Conservation (phyloP, 2,329 filamentous ascomycete species). For the Penicillium polonicum region DNA sequence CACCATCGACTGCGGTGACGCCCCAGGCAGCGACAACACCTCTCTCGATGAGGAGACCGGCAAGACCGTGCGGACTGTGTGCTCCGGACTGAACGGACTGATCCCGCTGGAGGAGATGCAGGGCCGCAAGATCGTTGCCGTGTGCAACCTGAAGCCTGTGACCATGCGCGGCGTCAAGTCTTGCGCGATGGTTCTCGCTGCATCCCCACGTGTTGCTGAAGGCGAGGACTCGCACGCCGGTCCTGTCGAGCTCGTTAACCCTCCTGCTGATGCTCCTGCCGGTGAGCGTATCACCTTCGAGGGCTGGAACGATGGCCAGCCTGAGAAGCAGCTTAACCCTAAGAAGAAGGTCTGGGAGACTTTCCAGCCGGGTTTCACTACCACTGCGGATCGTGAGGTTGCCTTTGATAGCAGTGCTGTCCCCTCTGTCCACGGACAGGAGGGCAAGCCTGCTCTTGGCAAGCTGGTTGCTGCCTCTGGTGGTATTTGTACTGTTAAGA, state of each 20-base stretch:
- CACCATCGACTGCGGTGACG: slow-evolving; percentile 91
- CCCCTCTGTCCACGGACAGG: slow-evolving; percentile 69
- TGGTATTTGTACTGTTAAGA: slow-evolving; percentile 79
- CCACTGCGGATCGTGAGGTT: slow-evolving; percentile 75
- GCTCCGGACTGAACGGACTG: slow-evolving; percentile 92
- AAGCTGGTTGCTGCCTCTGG: slow-evolving; percentile 73
- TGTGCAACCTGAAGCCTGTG: slow-evolving; percentile 97
- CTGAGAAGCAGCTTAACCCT: slow-evolving; percentile 90
- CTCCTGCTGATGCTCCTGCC: slow-evolving; percentile 73
- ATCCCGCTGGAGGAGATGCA: slow-evolving; percentile 96
- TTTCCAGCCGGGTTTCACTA: slow-evolving; percentile 94
- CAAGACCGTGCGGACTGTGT: slow-evolving; percentile 89
- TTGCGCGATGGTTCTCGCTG: slow-evolving; percentile 88
- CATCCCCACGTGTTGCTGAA: slow-evolving; percentile 77
- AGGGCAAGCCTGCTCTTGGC: slow-evolving; percentile 55
- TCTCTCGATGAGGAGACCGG: slow-evolving; percentile 75
- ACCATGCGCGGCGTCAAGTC: slow-evolving; percentile 93
- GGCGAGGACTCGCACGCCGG: slow-evolving; percentile 84
- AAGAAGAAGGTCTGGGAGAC: slow-evolving; percentile 99
- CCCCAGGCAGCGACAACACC: slow-evolving; percentile 81
- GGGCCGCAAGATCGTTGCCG: slow-evolving; percentile 87
- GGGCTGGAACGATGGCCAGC: slow-evolving; percentile 81
- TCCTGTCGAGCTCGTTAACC: slow-evolving; percentile 86
- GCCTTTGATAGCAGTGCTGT: slow-evolving; percentile 80
- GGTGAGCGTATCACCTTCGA: slow-evolving; percentile 92